Percentiles rank a stretch among this genome's conserved stretches.
Evolutionary conservation across 371 early-diverging fungal genomes (phyloP).

Genomic region (Circinella minor): DNA sequence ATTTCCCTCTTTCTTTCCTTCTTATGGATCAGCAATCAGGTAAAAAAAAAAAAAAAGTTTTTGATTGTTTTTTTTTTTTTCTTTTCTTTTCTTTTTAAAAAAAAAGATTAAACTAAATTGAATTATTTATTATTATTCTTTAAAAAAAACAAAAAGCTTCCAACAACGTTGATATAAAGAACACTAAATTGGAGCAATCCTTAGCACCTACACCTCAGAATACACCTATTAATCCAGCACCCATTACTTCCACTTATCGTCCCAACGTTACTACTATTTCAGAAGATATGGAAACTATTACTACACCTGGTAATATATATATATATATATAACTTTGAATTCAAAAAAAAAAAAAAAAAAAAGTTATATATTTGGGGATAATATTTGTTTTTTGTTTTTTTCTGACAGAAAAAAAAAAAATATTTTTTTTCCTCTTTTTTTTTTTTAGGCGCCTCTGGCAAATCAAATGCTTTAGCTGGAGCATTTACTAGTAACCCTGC

Average conservation of each 20-base stretch:
- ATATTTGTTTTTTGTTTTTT: too few relatives aligned
- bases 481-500: conserved; percentile 52
- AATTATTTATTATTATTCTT: conserved; percentile 28
- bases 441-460: conserved; percentile 8
- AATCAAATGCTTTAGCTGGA: conserved; percentile 19
- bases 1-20: too few relatives aligned
- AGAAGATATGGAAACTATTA: conserved; percentile 54
- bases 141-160: conserved; percentile 10
- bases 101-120: conserved; percentile 22
- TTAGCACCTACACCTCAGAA: conserved; percentile 56
- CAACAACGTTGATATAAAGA: conserved; percentile 21
- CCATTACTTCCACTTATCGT: conserved; percentile 45
- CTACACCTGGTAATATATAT: conserved; percentile 42
- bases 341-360: conserved; percentile 12
- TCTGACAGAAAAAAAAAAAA: background rate
- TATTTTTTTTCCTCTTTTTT: too few relatives aligned
- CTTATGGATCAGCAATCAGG: conserved; percentile 22
- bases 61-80: background rate
- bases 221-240: conserved; percentile 52
- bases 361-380: too few relatives aligned
- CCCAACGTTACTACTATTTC: conserved; percentile 47
- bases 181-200: conserved; percentile 26
- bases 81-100: too few relatives aligned
- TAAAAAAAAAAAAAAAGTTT: background rate
- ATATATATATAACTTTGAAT: background rate